A percentile compares a stretch with the other conserved stretches of the same genome.
These are phyloP conservation scores for Mentha longifolia DNA, from an alignment of 257 asterid species.

Conservation along the genomic window DNA sequence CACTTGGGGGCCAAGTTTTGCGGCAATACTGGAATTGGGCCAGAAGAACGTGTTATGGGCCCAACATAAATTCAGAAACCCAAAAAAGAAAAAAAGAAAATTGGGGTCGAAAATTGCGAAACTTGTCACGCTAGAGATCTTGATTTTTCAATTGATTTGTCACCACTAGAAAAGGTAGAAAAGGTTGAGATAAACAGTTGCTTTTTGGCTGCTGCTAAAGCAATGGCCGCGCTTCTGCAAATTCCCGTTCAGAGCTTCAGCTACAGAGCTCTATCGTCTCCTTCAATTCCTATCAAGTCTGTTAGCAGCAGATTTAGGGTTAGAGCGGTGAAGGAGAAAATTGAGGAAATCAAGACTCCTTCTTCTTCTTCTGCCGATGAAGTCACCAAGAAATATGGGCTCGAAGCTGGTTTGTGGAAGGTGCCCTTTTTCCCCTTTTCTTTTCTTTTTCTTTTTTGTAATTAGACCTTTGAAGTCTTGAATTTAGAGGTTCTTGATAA, in stretches of 20 bases:
- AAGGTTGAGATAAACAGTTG: constrained; percentile 29
- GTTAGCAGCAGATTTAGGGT: constrained; percentile 43
- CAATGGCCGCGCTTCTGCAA: constrained; percentile 67
- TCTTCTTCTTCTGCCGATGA: constrained; percentile 73
- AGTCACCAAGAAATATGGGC: constrained; percentile 79
- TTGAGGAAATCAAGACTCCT: constrained; percentile 62
- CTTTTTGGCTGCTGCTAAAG: background rate
- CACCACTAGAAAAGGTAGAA: constrained; percentile 33
- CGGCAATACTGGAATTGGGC: background rate
- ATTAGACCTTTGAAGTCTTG: no score
- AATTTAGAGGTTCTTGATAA: constrained; percentile 3
- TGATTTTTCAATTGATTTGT: constrained; percentile 24
- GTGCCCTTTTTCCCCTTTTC: constrained; percentile 31
- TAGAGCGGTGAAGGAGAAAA: constrained; percentile 80
- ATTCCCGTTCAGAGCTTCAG: constrained; percentile 42
- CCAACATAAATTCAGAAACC: no score
- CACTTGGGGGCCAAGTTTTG: no score
- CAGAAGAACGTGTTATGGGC: background rate
- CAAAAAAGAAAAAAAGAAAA: background rate
- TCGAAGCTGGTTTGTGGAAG: constrained; percentile 99
- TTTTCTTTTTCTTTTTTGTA: background rate
- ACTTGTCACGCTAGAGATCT: constrained; percentile 52
- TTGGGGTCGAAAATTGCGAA: constrained; percentile 42
- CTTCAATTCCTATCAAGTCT: background rate
- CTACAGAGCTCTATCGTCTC: constrained; percentile 29